These are phyloP conservation scores for Penicillium sp. DNA, from an alignment of 2,329 filamentous ascomycete genomes.

Conservation along the genomic window DNA sequence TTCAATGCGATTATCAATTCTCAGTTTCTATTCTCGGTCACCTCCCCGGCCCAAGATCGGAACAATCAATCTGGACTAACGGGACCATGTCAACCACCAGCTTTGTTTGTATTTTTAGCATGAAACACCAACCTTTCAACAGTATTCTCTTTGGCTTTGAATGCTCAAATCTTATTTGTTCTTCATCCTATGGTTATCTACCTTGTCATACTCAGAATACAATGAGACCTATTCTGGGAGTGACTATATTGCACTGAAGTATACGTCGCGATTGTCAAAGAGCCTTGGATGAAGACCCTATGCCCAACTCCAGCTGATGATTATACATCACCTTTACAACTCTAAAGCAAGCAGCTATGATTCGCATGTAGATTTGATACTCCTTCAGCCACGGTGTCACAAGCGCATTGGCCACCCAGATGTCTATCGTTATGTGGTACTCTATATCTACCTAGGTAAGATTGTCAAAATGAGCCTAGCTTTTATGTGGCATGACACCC, in stretches of 20 bases:
- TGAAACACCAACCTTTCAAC: constrained; percentile 1
- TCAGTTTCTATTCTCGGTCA: constrained; percentile 7
- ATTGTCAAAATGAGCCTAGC: not conserved
- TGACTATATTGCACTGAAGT: not conserved
- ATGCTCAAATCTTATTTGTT: not conserved
- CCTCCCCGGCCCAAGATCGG: constrained; percentile 5
- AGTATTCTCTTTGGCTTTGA: not conserved
- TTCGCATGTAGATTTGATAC: constrained; percentile 1
- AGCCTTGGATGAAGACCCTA: not conserved
- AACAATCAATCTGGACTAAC: constrained; percentile 3
- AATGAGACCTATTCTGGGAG: not conserved
- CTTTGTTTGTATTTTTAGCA: constrained; percentile 4
- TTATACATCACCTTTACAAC: not conserved
- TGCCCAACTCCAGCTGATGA: too few species aligned
- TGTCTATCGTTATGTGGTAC: not conserved
- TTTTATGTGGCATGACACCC: not conserved
- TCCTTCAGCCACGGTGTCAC: constrained; percentile 4
- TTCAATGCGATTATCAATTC: constrained; percentile 14
- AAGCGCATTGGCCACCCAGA: not conserved
- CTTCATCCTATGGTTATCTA: not conserved
- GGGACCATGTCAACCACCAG: constrained; percentile 9
- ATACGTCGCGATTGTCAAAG: not conserved
- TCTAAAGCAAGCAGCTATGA: not conserved
- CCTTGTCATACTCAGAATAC: not conserved
- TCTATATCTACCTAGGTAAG: not conserved